Evolutionary conservation across 2,329 filamentous ascomycete species (phyloP).

Genomic region (Orbilia javanica): DNA sequence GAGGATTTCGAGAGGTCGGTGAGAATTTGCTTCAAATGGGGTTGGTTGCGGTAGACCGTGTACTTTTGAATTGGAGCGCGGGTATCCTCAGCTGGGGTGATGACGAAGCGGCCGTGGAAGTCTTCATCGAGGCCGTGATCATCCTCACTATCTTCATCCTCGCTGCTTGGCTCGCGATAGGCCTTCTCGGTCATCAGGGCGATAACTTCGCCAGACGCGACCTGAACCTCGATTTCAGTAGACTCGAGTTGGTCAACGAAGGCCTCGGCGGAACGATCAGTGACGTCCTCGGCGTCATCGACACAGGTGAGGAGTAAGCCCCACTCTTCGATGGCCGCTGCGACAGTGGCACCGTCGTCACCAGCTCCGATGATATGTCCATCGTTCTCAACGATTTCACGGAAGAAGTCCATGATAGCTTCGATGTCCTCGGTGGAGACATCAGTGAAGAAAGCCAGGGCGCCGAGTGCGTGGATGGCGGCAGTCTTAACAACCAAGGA

Average conservation of each 20-base stretch:
- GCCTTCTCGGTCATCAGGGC: constrained; percentile 84
- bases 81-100: constrained; percentile 63
- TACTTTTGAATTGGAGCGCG: constrained; percentile 72
- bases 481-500: constrained; percentile 75
- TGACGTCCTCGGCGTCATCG: constrained; percentile 78
- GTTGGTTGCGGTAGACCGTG: constrained; percentile 75
- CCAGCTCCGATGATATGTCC: constrained; percentile 78
- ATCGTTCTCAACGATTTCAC: constrained; percentile 84
- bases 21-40: constrained; percentile 73
- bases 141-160: constrained; percentile 67
- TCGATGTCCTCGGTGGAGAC: constrained; percentile 76
- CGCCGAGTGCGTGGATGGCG: constrained; percentile 79
- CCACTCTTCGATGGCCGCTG: constrained; percentile 82
- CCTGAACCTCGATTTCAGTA: constrained; percentile 77
- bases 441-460: constrained; percentile 81
- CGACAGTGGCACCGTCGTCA: constrained; percentile 78
- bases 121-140: constrained; percentile 62
- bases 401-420: constrained; percentile 79
- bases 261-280: constrained; percentile 79
- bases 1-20: constrained; percentile 73
- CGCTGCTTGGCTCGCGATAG: constrained; percentile 68
- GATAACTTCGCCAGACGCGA: constrained; percentile 82
- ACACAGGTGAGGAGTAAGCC: constrained; percentile 82
- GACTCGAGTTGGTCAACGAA: constrained; percentile 89
- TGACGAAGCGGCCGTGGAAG: constrained; percentile 62